Evolutionary conservation across 2,329 filamentous ascomycete species (phyloP).

Genomic region (Scedosporium dehoogii): DNA sequence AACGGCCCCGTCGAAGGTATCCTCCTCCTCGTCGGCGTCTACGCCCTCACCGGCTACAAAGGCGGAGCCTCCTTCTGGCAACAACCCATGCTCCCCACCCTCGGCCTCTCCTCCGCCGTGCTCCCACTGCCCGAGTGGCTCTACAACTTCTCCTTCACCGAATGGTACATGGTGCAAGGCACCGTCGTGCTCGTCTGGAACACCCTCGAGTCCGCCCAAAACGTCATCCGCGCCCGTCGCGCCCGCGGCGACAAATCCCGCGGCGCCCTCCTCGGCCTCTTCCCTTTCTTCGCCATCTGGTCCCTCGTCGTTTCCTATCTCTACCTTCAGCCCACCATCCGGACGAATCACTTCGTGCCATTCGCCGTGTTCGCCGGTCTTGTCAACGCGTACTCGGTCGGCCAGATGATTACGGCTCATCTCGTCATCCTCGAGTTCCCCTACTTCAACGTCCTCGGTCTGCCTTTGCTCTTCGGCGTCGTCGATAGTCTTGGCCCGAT

Average conservation of each 20-base stretch:
- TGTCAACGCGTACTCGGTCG: slow-evolving; percentile 89
- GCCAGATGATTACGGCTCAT: slow-evolving; percentile 92
- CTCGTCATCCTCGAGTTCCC: slow-evolving; percentile 82
- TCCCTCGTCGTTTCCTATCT: slow-evolving; percentile 67
- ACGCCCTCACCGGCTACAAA: slow-evolving; percentile 70
- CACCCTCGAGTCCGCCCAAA: slow-evolving; percentile 66
- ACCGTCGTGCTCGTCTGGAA: slow-evolving; percentile 73
- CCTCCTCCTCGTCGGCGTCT: slow-evolving; percentile 71
- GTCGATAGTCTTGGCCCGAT: slow-evolving; percentile 69
- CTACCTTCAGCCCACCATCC: slow-evolving; percentile 73
- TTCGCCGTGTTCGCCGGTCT: slow-evolving; percentile 84
- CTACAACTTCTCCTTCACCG: slow-evolving; percentile 76
- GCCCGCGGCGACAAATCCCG: slow-evolving; percentile 62
- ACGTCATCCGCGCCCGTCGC: slow-evolving; percentile 75
- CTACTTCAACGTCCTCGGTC: slow-evolving; percentile 74
- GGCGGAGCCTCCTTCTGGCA: slow-evolving; percentile 94
- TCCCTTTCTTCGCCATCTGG: slow-evolving; percentile 76
- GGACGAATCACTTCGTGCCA: slow-evolving; percentile 74
- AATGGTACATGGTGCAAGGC: slow-evolving; percentile 90
- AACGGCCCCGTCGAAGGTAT: slow-evolving; percentile 95
- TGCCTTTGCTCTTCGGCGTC: slow-evolving; percentile 70
- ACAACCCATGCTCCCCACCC: slow-evolving; percentile 61
- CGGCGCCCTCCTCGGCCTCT: slow-evolving; percentile 69
- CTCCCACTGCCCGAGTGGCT: slow-evolving; percentile 51
- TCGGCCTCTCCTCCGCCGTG: slow-evolving; percentile 54